Base-by-base conservation (phyloP, 495 filamentous ascomycete species). In the Neurospora hispaniola region DNA sequence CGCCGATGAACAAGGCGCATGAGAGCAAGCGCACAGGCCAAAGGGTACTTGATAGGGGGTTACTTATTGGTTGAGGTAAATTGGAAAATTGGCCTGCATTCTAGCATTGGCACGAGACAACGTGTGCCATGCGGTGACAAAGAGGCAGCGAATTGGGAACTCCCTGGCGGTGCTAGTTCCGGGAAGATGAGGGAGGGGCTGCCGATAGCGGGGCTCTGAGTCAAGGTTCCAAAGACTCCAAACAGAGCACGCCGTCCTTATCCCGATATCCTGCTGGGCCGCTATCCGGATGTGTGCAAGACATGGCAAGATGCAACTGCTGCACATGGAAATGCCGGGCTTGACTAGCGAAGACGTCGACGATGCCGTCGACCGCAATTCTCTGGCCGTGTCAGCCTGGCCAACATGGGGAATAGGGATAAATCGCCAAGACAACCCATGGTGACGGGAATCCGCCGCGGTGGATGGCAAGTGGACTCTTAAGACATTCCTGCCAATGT, bases 201-300 rank as follows among this genome's bases (percentile, higher is more conserved):
- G 71, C 66, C 8, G 35, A 77, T 76, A 73, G 76, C 75, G 74
- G 76, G 76, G 74, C 66, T 74, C 62, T 71, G 73, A 75, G 70
- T 76, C 73, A 73, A 76, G 48, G 11, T 38, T 62, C 20, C 54
- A 62, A 27, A 43, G 41, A 71, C 41, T 46, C n/a, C 27, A 42
- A 54, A 18, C 70, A 43, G 31, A 41, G 35, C 14, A 59, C 70
- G 40, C 41, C 14, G 23, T 41, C 70, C 20, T 35, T 71, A 46
- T 41, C 41, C 39, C 44, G 41, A 46, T 35, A 10, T 66, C 12
- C 54, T 35, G 54, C 54, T 66, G 54, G 14, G 54, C 54, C 54
- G 54, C 54, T 66, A 66, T 66, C 11, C 27, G 23, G 27, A 66
- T 18, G 54, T 2, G 6, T 27, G 23, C 35, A 66, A 66, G 38